phyloP scores from a whole-genome alignment of 306 rosid species.

The Carpinus viminea region DNA sequence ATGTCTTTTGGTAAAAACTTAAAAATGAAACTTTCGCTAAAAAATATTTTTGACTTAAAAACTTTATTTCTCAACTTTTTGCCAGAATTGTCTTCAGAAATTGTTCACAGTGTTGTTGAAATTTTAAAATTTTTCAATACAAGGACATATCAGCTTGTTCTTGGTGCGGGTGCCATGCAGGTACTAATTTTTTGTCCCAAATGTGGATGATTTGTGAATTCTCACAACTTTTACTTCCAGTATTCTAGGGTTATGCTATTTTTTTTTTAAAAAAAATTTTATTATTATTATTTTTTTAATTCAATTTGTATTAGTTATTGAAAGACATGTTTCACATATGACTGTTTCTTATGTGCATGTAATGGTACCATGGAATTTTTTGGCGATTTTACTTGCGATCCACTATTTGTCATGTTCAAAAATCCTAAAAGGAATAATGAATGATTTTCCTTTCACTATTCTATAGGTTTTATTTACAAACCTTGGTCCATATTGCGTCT shows the following conservation, averaged over 20 bases:
- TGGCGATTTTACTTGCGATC: constrained; percentile 1
- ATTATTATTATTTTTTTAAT: no score
- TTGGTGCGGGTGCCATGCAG: constrained; percentile 99
- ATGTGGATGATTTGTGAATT: not conserved
- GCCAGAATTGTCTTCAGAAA: constrained; percentile 83
- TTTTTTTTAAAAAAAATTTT: no score
- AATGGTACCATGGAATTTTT: not conserved
- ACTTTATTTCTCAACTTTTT: no score
- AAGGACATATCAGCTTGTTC: constrained; percentile 97
- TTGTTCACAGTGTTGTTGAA: constrained; percentile 94
- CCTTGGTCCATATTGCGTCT: not conserved
- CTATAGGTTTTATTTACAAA: not conserved
- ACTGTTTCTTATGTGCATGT: not conserved
- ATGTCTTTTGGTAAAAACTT: no score
- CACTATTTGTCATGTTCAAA: constrained; percentile 8
- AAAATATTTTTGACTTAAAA: no score
- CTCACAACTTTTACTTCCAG: not conserved
- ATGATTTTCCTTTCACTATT: not conserved
- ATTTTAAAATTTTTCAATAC: constrained; percentile 95
- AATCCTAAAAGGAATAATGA: not conserved
- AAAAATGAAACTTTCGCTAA: no score
- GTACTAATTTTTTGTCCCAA: constrained; percentile 40
- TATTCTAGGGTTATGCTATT: not conserved
- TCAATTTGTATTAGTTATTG: no score
- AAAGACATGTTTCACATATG: not conserved